Percentiles rank a stretch among this genome's conserved stretches.
Conservation (phyloP, 805 yeast species). For the Alloascoidea hylecoeti region DNA sequence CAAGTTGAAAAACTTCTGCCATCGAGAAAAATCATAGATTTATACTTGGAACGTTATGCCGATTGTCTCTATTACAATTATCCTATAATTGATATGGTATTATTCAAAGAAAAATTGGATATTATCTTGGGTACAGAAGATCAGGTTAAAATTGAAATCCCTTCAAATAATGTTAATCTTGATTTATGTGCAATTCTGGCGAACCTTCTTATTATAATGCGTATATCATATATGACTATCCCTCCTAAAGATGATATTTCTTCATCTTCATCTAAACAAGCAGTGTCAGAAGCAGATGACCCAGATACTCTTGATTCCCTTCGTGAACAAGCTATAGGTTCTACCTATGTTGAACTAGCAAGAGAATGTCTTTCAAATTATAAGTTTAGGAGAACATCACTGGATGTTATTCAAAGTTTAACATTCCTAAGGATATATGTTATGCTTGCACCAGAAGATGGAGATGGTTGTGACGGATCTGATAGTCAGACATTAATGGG, state of each 20-base stretch:
- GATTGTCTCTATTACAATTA: neutral
- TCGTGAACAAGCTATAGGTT: neutral
- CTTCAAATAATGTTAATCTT: neutral
- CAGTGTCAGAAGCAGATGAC: neutral
- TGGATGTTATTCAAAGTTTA: constrained; percentile 1
- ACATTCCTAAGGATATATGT: neutral
- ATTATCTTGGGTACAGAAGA: neutral
- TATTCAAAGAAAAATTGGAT: neutral
- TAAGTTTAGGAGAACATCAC: neutral
- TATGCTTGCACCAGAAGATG: constrained; percentile 2
- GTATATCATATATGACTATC: neutral
- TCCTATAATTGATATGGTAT: neutral
- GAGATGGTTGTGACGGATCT: neutral
- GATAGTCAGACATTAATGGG: neutral
- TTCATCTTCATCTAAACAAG: neutral
- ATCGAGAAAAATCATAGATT: neutral
- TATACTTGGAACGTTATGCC: neutral
- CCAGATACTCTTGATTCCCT: neutral
- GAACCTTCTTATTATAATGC: neutral
- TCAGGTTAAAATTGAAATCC: neutral
- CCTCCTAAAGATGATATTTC: neutral
- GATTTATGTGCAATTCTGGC: neutral
- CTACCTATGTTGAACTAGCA: neutral
- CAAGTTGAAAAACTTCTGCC: neutral
- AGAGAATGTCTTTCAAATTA: neutral